Base-by-base conservation (phyloP, 352 stramenopile species). In the Phytophthora litchii region DNA sequence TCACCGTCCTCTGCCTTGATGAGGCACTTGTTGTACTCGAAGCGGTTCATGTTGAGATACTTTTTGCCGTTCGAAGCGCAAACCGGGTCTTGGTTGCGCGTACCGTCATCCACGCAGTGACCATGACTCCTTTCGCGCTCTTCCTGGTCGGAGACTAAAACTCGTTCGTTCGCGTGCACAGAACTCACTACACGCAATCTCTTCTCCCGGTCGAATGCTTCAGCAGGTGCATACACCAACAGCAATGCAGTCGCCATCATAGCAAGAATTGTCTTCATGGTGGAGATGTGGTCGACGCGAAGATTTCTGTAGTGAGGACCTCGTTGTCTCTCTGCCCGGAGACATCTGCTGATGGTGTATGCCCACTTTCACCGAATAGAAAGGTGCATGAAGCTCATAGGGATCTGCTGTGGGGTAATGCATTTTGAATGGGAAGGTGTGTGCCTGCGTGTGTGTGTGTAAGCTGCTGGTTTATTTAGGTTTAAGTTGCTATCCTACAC, bases 1-100 rank as follows among this genome's bases (percentile, higher is more conserved):
- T 60, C 48, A 1, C 52, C 63, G 0, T 72, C 47, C 20, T 74
- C 50, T 16, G 51, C 49, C 20, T 67, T 46, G n/a, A 67, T 58
- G 29, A 80, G 52, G 50, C 78, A 88, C 54, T 83, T 65, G 19
- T 83, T 70, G 71, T 83, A 86, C 43, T 32, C 11, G 41, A 74
- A 80, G 43, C 80, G 68, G 43, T 78, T 82, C 55, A 57, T 62
- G 60, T 88, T 88, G 48, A 56, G 48, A 48, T 84, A 78, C 29
- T 76, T 66, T 32, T 72, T 77, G 57, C 78, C 75, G 54, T 88
- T 77, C 23, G 75, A 80, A 14, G 48, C 75, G 45, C 78, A 88
- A 31, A 86, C 73, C 2, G 60, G 67, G 9, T 69, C 63, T 21
- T 71, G 47, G 13, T 82, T 69, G 36, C 78, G 70, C 44, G 68